Evolutionary conservation across 305 asterid species (phyloP), one percentile per base, ranked within the genome.

Genomic region (Fraxinus angustifolia): DNA sequence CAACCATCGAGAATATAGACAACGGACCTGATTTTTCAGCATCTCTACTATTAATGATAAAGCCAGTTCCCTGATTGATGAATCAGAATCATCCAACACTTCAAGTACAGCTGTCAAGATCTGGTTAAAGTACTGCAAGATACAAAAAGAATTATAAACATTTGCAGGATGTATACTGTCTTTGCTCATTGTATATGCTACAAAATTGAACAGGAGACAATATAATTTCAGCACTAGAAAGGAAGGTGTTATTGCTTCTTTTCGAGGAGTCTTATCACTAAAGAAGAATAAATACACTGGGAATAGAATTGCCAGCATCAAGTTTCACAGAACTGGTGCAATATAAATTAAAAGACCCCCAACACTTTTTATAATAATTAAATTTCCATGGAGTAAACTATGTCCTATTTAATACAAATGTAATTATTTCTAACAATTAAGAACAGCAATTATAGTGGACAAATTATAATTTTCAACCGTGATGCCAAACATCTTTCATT

Each of bases 81-180:
- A 87, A 82, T 94, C 97, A 77, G 92, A 81, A 83, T 93, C 98
- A 87, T 94, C 98, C 92, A 94, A 89, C 87, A 92, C 94, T 86
- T 94, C 98, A 77, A 94, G 93, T 73, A 88, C 96, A 87, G 88
- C 93, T 1, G 98, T 96, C 90, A 96, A 84, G 81, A 96, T 90
- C 93, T 93, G 99, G 89, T 94, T 96, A 90, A 96, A 94, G 88
- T 94, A 96, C 99, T 96, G 98, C 89, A 88, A 81, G 60, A 80
- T 68, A 81, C 82, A 75, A 84, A 79, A 77, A 17, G 80, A 84
- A 84, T 56, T 79, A 80, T 75, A 30, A 7, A 67, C 42, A 70
- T 70, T 77, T 45, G 73, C 60, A 81, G 35, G 31, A 50, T 45
- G 28, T 31, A 34, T 79, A 78, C 26, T 31, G 75, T 38, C 62